Evolutionary conservation across 2,329 filamentous ascomycete genomes (phyloP).

Genomic region (Penicillium polonicum): DNA sequence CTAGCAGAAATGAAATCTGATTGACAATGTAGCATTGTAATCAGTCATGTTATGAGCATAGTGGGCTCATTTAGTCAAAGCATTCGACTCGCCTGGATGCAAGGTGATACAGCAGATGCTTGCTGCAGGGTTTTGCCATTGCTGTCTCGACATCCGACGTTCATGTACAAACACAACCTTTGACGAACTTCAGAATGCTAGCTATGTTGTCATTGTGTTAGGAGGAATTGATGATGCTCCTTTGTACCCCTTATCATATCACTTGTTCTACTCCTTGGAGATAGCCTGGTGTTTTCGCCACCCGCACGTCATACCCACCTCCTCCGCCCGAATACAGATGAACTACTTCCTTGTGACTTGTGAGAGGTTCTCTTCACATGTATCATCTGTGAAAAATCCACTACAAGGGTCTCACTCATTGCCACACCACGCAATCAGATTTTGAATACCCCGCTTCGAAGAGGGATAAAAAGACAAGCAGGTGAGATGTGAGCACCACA

Average conservation of each 20-base stretch:
- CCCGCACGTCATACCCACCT: constrained; percentile 4
- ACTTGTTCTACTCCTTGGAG: neutral
- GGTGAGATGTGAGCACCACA: neutral
- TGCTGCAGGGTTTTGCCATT: neutral
- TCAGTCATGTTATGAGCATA: neutral
- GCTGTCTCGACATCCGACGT: neutral
- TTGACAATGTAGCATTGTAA: neutral
- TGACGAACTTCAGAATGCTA: neutral
- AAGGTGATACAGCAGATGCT: neutral
- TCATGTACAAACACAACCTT: neutral
- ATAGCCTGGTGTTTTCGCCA: constrained; percentile 5
- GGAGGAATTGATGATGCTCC: neutral
- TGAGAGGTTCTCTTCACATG: neutral
- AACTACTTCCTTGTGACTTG: neutral
- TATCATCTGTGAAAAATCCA: neutral
- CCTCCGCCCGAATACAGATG: neutral
- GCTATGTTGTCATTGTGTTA: neutral
- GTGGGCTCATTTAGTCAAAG: too few relatives aligned
- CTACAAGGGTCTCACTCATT: neutral
- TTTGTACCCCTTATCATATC: neutral
- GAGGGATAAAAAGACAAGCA: constrained; percentile 1
- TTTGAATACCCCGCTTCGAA: neutral
- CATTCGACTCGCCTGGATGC: neutral
- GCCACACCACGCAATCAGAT: neutral
- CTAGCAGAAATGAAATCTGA: neutral